Base-by-base conservation (phyloP, 129 eudicot species). In the Tanacetum coccineum region DNA sequence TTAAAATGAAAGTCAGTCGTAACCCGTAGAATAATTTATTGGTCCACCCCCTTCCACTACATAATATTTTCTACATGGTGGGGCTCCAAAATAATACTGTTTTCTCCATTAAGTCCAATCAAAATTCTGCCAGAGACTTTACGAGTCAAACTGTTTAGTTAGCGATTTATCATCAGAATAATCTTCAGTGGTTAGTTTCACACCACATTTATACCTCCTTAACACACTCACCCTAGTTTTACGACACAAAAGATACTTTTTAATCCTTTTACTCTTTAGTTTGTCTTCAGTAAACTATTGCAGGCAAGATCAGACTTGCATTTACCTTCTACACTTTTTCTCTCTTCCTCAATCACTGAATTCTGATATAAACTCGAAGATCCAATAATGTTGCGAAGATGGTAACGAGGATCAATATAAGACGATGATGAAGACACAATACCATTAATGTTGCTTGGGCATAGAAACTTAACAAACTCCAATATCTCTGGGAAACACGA, bases 341-440 rank as follows among this genome's bases (percentile, higher is more conserved):
- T 22, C 59, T 53, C 80, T 28, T 77, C 84, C 64, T 77, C 61
- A 73, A 30, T 48, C 55, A 53, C 68, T 32, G 28, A 70, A 20
- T 83, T 81, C 70, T 45, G 74, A 72, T 26, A 55, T 59, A 73
- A 56, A 49, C 68, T 71, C 26, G 77, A 73, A 8, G 78, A 50
- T 65, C 96, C 81, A 64, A 85, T 81, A 47, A 91, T 76, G 70
- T 83, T 74, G 61, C 78, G 82, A 64, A 91, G 87, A 73, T 83
- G 86, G 79, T 81, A 87, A 75, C 72, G 70, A 21, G 97, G 96
- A 42, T 91, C 87, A 71, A 85, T 76, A 69, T 83, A 81, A 70
- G 73, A 80, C 6, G 84, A 66, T 39, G 90, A 83, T 39, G 89
- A 83, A 42, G 96, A 87, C 66, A 91, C 96, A 11, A 87, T 91